These are phyloP conservation scores for Diplodia corticola DNA, from an alignment of 2,329 filamentous ascomycete genomes.

Conservation along the genomic window DNA sequence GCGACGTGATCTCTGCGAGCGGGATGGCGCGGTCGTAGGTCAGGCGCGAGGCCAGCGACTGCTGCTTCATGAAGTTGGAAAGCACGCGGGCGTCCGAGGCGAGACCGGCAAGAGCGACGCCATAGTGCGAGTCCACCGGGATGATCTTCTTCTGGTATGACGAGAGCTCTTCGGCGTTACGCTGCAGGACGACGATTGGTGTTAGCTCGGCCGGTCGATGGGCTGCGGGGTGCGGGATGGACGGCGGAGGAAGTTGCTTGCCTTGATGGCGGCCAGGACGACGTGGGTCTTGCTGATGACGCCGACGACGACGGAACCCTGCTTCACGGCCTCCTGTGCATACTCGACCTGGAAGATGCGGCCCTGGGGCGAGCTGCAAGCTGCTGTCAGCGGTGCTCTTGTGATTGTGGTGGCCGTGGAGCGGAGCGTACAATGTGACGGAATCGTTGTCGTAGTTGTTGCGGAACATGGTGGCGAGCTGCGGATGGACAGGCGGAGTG, in stretches of 20 bases:
- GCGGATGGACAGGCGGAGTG: conserved; percentile 13
- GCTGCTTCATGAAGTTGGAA: conserved; percentile 99
- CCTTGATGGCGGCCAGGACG: conserved; percentile 95
- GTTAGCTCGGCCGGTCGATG: conserved; percentile 4
- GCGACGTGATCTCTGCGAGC: conserved; percentile 80
- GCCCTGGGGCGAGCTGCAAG: conserved; percentile 88
- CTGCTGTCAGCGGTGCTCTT: conserved; percentile 25
- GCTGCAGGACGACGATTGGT: conserved; percentile 53
- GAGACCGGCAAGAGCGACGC: conserved; percentile 92
- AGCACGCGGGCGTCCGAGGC: conserved; percentile 97
- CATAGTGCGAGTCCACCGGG: conserved; percentile 90
- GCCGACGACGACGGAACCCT: conserved; percentile 96
- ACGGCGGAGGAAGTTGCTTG: conserved; percentile 42
- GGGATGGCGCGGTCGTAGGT: conserved; percentile 95
- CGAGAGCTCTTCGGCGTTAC: conserved; percentile 98
- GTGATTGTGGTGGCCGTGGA: conserved; percentile 24
- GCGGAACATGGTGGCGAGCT: conserved; percentile 76
- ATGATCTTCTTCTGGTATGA: conserved; percentile 99
- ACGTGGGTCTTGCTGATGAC: conserved; percentile 98
- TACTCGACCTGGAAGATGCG: conserved; percentile 99
- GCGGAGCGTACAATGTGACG: conserved; percentile 81
- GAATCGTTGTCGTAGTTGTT: conserved; percentile 99
- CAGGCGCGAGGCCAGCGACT: conserved; percentile 91
- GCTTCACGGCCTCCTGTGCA: conserved; percentile 97
- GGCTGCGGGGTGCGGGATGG: background rate